phyloP scores from a whole-genome alignment of 495 filamentous ascomycete genomes.

The Penicillium diatomitis region DNA sequence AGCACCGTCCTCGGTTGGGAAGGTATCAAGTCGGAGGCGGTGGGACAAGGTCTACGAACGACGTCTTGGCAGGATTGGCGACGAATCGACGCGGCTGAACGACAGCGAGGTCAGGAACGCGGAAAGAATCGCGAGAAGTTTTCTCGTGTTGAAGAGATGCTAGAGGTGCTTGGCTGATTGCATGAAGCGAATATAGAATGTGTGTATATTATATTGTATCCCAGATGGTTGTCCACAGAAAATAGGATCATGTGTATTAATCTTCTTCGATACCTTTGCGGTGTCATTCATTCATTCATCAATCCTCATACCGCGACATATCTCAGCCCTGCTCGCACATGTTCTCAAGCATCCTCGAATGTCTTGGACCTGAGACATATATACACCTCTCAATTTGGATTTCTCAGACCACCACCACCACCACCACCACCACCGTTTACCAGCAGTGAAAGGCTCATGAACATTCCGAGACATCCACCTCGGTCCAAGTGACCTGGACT shows the following conservation, averaged over 20 bases:
- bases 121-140: constrained; percentile 89
- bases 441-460: constrained; percentile 9
- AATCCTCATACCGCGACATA: not conserved
- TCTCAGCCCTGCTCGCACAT: not conserved
- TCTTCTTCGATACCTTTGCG: not conserved
- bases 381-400: no score
- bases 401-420: no score
- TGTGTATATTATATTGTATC: constrained; percentile 7
- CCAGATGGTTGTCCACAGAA: no score
- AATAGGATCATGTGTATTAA: no score
- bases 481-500: constrained; percentile 40
- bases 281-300: not conserved
- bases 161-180: constrained; percentile 40
- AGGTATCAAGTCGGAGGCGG: constrained; percentile 48
- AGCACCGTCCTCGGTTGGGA: constrained; percentile 64
- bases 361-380: no score
- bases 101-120: constrained; percentile 46
- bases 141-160: constrained; percentile 66
- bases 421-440: no score
- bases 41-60: constrained; percentile 36
- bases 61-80: constrained; percentile 78
- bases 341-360: not conserved
- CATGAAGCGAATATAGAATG: not conserved
- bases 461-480: constrained; percentile 33
- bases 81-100: constrained; percentile 74